phyloP scores from a whole-genome alignment of 768 basidiomycete species.

The Phanerochaete carnosa region DNA sequence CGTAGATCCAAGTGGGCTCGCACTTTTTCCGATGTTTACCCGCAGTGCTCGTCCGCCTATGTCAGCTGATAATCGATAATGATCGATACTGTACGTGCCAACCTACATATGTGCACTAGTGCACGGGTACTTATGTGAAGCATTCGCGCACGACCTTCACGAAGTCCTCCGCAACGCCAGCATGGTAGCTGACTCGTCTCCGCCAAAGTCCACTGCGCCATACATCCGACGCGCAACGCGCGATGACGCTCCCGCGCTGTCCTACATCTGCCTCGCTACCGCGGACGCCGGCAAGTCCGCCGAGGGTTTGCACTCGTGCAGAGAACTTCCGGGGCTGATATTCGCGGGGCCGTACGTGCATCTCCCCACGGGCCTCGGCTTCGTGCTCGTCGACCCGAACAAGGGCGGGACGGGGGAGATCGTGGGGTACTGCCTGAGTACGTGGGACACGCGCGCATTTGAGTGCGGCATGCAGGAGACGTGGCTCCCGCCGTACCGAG shows the following conservation, averaged over 20 bases:
- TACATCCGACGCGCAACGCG: conserved; percentile 53
- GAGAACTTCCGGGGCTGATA: conserved; percentile 65
- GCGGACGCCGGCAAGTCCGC: conserved; percentile 69
- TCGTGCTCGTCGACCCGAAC: conserved; percentile 53
- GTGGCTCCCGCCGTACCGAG: conserved; percentile 67
- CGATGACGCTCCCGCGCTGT: conserved; percentile 54
- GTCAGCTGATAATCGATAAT: no score
- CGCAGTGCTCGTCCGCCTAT: no score
- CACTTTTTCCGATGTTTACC: background rate
- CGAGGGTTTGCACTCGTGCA: conserved; percentile 53
- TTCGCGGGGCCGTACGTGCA: conserved; percentile 77
- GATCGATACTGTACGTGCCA: background rate
- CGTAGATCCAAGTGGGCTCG: no score
- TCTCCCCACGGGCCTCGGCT: conserved; percentile 64
- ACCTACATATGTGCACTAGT: background rate
- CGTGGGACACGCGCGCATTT: conserved; percentile 63
- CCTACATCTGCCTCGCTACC: conserved; percentile 72
- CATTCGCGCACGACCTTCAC: background rate
- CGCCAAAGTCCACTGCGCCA: background rate
- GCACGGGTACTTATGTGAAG: background rate
- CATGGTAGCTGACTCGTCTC: background rate
- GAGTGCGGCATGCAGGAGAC: conserved; percentile 49
- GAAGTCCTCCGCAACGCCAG: background rate
- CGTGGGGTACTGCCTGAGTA: conserved; percentile 71
- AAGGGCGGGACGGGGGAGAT: conserved; percentile 33